A percentile compares a stretch with the other conserved stretches of the same genome.
Conservation (phyloP, 2,329 filamentous ascomycete species). For the Colletotrichum shisoi region DNA sequence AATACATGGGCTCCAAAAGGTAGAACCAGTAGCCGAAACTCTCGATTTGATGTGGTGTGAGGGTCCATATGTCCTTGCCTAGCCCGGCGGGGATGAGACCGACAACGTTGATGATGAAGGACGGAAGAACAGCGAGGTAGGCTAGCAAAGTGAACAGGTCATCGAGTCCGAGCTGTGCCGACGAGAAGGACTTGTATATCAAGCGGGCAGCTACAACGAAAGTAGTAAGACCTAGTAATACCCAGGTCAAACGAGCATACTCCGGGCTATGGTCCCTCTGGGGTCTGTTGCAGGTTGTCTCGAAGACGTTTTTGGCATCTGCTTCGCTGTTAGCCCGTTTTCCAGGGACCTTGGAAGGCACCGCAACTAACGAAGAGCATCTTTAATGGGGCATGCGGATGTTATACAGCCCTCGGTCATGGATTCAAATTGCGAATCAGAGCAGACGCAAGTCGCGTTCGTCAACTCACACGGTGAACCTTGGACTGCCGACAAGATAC, state of each 20-base stretch:
- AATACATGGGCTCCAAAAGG: constrained; percentile 51
- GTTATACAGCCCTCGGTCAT: constrained; percentile 30
- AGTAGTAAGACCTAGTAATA: constrained; percentile 19
- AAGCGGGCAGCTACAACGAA: constrained; percentile 50
- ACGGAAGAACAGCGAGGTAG: constrained; percentile 41
- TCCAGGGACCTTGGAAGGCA: background rate
- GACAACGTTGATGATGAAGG: constrained; percentile 42
- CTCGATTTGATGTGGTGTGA: constrained; percentile 41
- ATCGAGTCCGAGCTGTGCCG: constrained; percentile 45
- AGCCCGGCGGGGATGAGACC: constrained; percentile 44
- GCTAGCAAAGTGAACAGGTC: constrained; percentile 45
- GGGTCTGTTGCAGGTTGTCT: constrained; percentile 26
- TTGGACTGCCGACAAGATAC: constrained; percentile 20
- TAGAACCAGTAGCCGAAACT: constrained; percentile 46
- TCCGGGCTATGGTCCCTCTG: constrained; percentile 23
- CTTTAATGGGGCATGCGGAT: constrained; percentile 21
- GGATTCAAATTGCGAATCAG: constrained; percentile 21
- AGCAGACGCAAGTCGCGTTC: constrained; percentile 29
- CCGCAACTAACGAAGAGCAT: constrained; percentile 26
- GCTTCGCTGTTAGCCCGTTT: background rate
- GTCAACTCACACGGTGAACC: constrained; percentile 25
- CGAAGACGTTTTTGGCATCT: constrained; percentile 30
- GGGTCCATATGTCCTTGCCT: constrained; percentile 50
- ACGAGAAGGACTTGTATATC: constrained; percentile 43
- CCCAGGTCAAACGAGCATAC: constrained; percentile 27